phyloP scores from a whole-genome alignment of 75 land plant species.

The Pinus taeda region DNA sequence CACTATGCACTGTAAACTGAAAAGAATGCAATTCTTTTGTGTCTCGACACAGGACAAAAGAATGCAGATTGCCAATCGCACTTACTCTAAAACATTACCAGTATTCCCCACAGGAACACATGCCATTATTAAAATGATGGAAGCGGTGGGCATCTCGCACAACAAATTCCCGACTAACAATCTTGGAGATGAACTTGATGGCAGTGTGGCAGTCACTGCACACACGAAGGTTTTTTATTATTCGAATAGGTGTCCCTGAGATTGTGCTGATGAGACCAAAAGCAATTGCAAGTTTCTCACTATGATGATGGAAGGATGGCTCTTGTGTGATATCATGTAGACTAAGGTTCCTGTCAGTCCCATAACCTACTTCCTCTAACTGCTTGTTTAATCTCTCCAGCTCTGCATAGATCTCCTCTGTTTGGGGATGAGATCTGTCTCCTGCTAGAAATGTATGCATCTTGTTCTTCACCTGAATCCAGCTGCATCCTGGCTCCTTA shows the following conservation, averaged over 20 bases:
- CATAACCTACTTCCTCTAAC: not conserved
- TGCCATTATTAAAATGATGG: not conserved
- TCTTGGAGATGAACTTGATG: not conserved
- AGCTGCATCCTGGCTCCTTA: slow-evolving; percentile 1
- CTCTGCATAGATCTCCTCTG: not conserved
- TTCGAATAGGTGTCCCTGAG: not conserved
- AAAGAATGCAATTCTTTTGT: not conserved
- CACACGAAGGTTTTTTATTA: not conserved
- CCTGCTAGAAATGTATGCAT: not conserved
- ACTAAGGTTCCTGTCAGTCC: not conserved
- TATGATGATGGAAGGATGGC: not conserved
- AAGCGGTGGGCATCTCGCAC: not conserved
- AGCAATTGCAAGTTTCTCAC: not conserved
- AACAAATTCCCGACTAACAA: not conserved
- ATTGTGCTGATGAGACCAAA: not conserved
- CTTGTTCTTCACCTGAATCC: not conserved
- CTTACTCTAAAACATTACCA: slow-evolving; percentile 2
- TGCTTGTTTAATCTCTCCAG: not conserved
- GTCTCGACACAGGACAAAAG: not conserved
- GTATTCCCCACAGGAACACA: not conserved
- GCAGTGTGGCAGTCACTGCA: not conserved
- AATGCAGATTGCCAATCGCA: not conserved
- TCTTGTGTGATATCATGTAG: not conserved
- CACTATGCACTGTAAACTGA: not conserved
- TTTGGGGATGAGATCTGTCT: not conserved